These are phyloP conservation scores for Ophiostoma montium DNA, from an alignment of 2,329 filamentous ascomycete genomes.

Conservation along the genomic window DNA sequence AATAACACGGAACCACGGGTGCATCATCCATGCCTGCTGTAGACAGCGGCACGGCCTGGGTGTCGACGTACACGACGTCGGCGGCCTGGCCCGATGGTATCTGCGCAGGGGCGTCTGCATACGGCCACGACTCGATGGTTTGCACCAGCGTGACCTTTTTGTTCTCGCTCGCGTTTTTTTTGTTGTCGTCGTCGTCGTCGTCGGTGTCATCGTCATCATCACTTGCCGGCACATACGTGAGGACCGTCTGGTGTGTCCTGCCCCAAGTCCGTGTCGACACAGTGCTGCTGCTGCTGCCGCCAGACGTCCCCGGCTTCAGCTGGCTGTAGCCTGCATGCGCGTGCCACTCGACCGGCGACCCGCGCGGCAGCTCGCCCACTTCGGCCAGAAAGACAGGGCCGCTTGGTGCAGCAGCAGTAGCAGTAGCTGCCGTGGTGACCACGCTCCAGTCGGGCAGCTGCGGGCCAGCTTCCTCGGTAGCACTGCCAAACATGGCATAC, in stretches of 20 bases:
- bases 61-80: conserved; percentile 11
- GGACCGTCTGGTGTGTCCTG: not conserved
- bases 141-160: not conserved
- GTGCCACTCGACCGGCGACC: conserved; percentile 72
- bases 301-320: conserved; percentile 12
- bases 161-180: no score
- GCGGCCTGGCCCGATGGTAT: not conserved
- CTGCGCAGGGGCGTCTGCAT: not conserved
- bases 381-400: conserved; percentile 57
- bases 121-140: conserved; percentile 5
- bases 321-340: conserved; percentile 45
- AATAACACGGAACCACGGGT: conserved; percentile 26
- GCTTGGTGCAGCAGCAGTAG: not conserved
- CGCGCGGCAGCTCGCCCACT: conserved; percentile 62
- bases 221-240: not conserved
- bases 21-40: not conserved
- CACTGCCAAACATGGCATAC: conserved; percentile 26
- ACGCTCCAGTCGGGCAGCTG: conserved; percentile 38
- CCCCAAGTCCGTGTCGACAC: not conserved
- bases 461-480: conserved; percentile 6
- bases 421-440: conserved; percentile 16
- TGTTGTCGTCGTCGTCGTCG: not conserved
- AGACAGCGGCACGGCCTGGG: not conserved
- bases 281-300: not conserved
- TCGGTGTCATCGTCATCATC: not conserved